These are phyloP conservation scores for Oehlia diaphana DNA, from an alignment of 192 early-diverging fungal genomes.

Conservation along the genomic window DNA sequence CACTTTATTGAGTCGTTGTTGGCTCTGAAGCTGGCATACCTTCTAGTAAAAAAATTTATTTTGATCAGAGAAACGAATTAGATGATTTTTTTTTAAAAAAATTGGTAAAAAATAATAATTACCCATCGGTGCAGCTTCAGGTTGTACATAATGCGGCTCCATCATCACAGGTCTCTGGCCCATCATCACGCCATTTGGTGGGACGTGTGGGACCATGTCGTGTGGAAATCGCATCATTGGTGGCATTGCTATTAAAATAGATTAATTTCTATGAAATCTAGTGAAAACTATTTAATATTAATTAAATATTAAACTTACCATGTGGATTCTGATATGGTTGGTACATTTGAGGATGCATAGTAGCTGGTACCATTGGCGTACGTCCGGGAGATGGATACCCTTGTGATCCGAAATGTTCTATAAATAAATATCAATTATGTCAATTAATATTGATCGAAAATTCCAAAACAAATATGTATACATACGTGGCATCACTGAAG, in stretches of 20 bases:
- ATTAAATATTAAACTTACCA: constrained; percentile 32
- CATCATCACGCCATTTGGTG: constrained; percentile 46
- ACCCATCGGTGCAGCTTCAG: constrained; percentile 28
- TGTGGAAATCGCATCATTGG: constrained; percentile 61
- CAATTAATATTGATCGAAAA: neutral
- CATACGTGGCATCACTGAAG: constrained; percentile 47
- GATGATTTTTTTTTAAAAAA: neutral
- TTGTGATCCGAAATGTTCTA: constrained; percentile 50
- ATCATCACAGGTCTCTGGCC: constrained; percentile 47
- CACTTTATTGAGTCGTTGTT: neutral
- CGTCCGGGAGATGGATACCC: constrained; percentile 53
- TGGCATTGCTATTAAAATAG: constrained; percentile 34
- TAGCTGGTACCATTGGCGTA: constrained; percentile 51
- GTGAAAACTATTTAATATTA: neutral
- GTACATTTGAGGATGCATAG: constrained; percentile 55
- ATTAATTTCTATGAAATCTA: neutral
- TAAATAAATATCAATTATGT: constrained; percentile 5
- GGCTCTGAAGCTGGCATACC: constrained; percentile 11
- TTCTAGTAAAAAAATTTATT: constrained; percentile 6
- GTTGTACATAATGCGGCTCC: constrained; percentile 43
- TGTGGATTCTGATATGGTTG: constrained; percentile 47
- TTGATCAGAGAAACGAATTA: neutral
- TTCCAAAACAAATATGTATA: neutral
- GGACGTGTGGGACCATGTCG: constrained; percentile 49
- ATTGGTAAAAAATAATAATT: neutral